phyloP scores from a whole-genome alignment of 1,284 basidiomycete species.

The Stereum hirsutum region DNA sequence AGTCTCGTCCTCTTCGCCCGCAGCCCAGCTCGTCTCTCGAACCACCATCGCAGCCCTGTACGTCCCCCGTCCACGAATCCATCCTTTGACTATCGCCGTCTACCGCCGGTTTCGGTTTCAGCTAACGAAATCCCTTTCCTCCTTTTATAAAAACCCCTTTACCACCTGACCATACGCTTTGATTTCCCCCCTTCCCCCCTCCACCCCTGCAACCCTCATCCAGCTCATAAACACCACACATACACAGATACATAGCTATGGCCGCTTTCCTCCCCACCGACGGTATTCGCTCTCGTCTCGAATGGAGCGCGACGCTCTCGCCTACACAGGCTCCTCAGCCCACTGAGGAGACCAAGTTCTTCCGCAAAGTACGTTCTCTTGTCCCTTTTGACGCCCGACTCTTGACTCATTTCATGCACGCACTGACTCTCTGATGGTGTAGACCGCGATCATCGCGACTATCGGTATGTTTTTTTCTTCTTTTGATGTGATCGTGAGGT shows the following conservation, averaged over 20 bases:
- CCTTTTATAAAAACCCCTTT: background rate
- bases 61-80: too few species aligned
- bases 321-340: conserved; percentile 61
- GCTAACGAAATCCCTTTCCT: background rate
- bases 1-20: too few species aligned
- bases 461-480: conserved; percentile 53
- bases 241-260: conserved; percentile 16
- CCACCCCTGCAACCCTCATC: conserved; percentile 1
- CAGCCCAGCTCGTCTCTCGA: too few species aligned
- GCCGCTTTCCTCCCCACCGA: conserved; percentile 20
- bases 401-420: conserved; percentile 4
- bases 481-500: background rate
- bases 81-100: too few species aligned
- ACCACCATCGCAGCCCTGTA: too few species aligned
- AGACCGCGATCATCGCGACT: conserved; percentile 96
- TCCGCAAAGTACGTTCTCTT: conserved; percentile 69
- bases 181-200: background rate
- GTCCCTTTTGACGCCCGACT: conserved; percentile 6
- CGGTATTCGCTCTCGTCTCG: conserved; percentile 72
- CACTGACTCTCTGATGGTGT: conserved; percentile 2
- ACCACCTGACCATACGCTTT: background rate
- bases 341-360: conserved; percentile 71
- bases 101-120: too few species aligned
- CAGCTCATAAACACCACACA: conserved; percentile 9
- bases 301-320: conserved; percentile 83